These are phyloP conservation scores for Thuidium tamariscinum DNA, from an alignment of 225 moss, liverwort and hornwort genomes.

Conservation along the genomic window DNA sequence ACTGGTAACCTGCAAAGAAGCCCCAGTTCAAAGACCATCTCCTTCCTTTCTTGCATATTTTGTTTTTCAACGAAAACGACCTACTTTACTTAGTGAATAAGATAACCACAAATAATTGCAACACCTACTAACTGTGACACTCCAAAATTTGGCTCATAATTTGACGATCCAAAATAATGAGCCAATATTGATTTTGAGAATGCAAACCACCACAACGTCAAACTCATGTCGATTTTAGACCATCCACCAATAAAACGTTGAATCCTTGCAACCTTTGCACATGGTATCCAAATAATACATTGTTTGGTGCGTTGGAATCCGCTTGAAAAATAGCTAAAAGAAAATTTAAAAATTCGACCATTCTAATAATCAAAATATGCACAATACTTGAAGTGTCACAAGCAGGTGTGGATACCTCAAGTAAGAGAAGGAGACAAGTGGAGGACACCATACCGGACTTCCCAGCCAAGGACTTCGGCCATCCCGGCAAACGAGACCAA, in stretches of 20 bases:
- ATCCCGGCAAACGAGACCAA: slow-evolving; percentile 90
- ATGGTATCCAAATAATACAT: background rate
- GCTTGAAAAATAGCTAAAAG: background rate
- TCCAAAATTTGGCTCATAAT: background rate
- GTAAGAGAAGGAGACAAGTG: background rate
- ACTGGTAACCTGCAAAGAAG: slow-evolving; percentile 68
- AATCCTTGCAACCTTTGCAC: background rate
- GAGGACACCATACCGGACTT: slow-evolving; percentile 40
- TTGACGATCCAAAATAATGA: too few relatives aligned
- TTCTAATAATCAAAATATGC: background rate
- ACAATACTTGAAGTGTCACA: background rate
- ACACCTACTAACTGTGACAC: background rate
- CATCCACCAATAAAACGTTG: background rate
- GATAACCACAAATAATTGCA: background rate
- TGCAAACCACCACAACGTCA: background rate
- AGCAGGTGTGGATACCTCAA: background rate
- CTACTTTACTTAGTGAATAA: background rate
- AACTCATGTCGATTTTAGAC: background rate
- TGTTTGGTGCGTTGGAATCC: background rate
- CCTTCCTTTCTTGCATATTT: background rate
- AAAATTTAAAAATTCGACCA: background rate
- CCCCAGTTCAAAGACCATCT: background rate
- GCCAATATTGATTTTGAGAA: background rate
- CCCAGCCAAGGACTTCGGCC: slow-evolving; percentile 94
- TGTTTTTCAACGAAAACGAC: background rate